A percentile compares a stretch with the other conserved stretches of the same genome.
Conservation (phyloP, 768 basidiomycete genomes). For the Lentinus tigrinus region DNA sequence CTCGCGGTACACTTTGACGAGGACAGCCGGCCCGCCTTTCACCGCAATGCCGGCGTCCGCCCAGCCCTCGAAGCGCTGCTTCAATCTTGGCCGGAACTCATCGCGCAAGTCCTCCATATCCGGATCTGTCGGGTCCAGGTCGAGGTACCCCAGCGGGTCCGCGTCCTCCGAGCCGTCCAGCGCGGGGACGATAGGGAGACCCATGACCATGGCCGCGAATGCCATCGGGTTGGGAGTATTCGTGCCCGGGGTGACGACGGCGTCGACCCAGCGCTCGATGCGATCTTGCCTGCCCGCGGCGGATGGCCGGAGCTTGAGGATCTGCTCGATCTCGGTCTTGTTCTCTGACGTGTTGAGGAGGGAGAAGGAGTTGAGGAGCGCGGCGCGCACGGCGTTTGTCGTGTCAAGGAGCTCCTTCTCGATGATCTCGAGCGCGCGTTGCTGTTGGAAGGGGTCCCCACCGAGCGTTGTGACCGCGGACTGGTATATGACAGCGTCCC, state of each 20-base stretch:
- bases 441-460: slow-evolving; percentile 26
- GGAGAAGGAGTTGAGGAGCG: slow-evolving; percentile 46
- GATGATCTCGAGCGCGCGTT: slow-evolving; percentile 41
- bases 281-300: slow-evolving; percentile 44
- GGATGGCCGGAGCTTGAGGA: slow-evolving; percentile 42
- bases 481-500: slow-evolving; percentile 49
- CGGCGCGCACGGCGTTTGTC: slow-evolving; percentile 39
- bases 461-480: slow-evolving; percentile 42
- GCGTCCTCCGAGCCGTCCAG: slow-evolving; percentile 39
- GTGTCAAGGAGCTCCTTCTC: slow-evolving; percentile 54
- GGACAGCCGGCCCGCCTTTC: slow-evolving; percentile 37
- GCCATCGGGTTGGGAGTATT: slow-evolving; percentile 50
- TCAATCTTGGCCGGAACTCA: slow-evolving; percentile 58
- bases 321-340: slow-evolving; percentile 41
- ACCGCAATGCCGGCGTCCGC: slow-evolving; percentile 36
- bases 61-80: slow-evolving; percentile 61
- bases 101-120: slow-evolving; percentile 61
- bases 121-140: slow-evolving; percentile 49
- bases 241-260: slow-evolving; percentile 39
- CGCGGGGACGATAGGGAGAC: slow-evolving; percentile 37
- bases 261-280: slow-evolving; percentile 52
- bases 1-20: slow-evolving; percentile 44
- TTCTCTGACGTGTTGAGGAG: slow-evolving; percentile 43
- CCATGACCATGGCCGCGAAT: slow-evolving; percentile 67
- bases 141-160: slow-evolving; percentile 51